phyloP scores from a whole-genome alignment of 495 filamentous ascomycete genomes.

The Penicillium waksmanii region DNA sequence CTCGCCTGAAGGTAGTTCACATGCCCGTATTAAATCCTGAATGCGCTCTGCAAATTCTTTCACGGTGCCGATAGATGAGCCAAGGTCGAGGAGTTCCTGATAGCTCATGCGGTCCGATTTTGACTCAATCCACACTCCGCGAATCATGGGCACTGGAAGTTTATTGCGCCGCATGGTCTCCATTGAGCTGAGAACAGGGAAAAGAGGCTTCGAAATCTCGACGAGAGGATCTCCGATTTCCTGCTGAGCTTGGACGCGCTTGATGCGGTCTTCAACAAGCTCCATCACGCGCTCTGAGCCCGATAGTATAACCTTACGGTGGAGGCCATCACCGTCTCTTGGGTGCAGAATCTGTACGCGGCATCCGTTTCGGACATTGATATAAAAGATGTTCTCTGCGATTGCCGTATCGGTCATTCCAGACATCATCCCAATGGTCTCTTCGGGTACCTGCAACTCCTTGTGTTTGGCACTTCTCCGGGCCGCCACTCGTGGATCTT shows the following conservation, averaged over 20 bases:
- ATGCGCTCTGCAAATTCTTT: conserved; percentile 40
- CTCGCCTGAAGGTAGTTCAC: not conserved
- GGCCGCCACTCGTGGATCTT: conserved; percentile 11
- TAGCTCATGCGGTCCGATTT: conserved; percentile 6
- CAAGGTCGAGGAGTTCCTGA: conserved; percentile 15
- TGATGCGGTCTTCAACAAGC: conserved; percentile 32
- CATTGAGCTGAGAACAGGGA: conserved; percentile 37
- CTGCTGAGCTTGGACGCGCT: conserved; percentile 29
- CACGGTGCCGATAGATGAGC: conserved; percentile 22
- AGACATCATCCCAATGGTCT: conserved; percentile 40
- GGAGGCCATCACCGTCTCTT: conserved; percentile 35
- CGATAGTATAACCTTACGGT: conserved; percentile 41
- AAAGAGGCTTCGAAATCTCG: conserved; percentile 33
- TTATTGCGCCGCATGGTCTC: conserved; percentile 22
- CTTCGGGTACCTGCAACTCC: conserved; percentile 44
- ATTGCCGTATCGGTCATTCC: conserved; percentile 31
- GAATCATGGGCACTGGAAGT: conserved; percentile 31
- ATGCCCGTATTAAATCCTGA: conserved; percentile 33
- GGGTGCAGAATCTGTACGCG: conserved; percentile 39
- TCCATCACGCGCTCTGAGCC: conserved; percentile 39
- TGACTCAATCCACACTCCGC: conserved; percentile 37
- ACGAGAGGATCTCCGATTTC: conserved; percentile 33
- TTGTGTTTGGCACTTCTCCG: conserved; percentile 25
- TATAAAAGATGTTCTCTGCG: conserved; percentile 46
- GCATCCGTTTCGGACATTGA: conserved; percentile 43